Evolutionary conservation across 495 filamentous ascomycete species (phyloP).

Genomic region (Aspergillus sclerotioniger): DNA sequence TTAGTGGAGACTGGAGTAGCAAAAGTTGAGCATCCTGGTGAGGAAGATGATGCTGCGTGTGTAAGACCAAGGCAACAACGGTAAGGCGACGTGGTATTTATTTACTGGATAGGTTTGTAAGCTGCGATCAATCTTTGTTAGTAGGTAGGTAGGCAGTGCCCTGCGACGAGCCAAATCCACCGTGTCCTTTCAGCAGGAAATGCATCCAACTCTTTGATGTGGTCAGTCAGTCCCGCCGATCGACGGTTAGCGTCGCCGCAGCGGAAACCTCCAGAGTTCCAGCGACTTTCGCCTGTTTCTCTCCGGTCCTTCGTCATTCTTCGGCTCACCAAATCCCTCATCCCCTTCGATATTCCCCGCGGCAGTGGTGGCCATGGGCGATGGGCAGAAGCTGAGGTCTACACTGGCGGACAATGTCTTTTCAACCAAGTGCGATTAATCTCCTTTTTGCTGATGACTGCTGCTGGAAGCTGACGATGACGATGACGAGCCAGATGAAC

Average conservation of each 20-base stretch:
- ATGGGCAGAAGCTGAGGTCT: constrained; percentile 24
- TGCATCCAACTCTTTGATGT: neutral
- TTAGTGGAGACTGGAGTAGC: neutral
- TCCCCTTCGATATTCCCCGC: neutral
- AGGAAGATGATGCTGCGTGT: neutral
- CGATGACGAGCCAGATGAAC: constrained; percentile 32
- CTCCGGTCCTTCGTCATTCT: neutral
- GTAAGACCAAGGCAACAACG: neutral
- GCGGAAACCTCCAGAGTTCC: neutral
- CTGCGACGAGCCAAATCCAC: neutral
- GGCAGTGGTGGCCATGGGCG: constrained; percentile 22
- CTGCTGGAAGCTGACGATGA: constrained; percentile 15
- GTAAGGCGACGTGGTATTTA: too few relatives aligned
- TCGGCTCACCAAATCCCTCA: neutral
- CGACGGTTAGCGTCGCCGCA: neutral
- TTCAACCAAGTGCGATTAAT: constrained; percentile 31
- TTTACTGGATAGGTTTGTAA: neutral
- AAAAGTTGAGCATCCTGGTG: neutral
- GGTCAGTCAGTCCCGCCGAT: neutral
- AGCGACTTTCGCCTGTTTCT: neutral
- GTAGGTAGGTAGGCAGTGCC: neutral
- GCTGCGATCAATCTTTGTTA: neutral
- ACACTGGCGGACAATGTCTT: constrained; percentile 38
- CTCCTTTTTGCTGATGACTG: neutral
- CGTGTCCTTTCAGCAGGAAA: constrained; percentile 2